These are phyloP conservation scores for Spizellomyces sp. DNA, from an alignment of 192 early-diverging fungal genomes.

Conservation along the genomic window DNA sequence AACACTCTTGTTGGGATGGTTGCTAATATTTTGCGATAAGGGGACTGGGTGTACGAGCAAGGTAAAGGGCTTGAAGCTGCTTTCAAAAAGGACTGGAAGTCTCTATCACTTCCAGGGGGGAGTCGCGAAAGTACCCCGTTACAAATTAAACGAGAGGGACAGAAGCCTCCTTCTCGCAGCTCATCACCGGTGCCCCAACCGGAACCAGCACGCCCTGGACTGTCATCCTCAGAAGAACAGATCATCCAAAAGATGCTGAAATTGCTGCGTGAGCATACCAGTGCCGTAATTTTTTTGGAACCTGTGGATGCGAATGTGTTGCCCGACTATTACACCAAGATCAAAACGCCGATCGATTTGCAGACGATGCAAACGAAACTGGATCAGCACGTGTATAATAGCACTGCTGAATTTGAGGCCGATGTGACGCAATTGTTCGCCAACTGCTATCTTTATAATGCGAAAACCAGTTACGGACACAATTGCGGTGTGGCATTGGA, in stretches of 20 bases:
- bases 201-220: not conserved
- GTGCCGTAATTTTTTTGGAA: conserved; percentile 46
- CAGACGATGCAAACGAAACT: conserved; percentile 65
- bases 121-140: not conserved
- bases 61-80: conserved; percentile 33
- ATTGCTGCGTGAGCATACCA: conserved; percentile 31
- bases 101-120: not conserved
- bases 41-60: conserved; percentile 41
- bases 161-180: not conserved
- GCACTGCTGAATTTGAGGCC: conserved; percentile 51
- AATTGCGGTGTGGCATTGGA: conserved; percentile 35
- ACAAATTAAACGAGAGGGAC: not conserved
- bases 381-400: conserved; percentile 47
- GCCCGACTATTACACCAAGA: conserved; percentile 51
- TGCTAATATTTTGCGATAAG: conserved; percentile 13
- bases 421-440: conserved; percentile 67
- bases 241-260: conserved; percentile 15
- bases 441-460: conserved; percentile 78
- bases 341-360: conserved; percentile 76
- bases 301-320: conserved; percentile 49
- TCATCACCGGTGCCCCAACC: not conserved
- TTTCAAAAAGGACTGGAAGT: conserved; percentile 40
- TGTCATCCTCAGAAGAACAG: conserved; percentile 11
- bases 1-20: not conserved
- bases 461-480: conserved; percentile 44